Percentiles rank a stretch among this genome's conserved stretches.
These are phyloP conservation scores for Trichosanthes cucumerina DNA, from an alignment of 306 rosid species.

Conservation along the genomic window DNA sequence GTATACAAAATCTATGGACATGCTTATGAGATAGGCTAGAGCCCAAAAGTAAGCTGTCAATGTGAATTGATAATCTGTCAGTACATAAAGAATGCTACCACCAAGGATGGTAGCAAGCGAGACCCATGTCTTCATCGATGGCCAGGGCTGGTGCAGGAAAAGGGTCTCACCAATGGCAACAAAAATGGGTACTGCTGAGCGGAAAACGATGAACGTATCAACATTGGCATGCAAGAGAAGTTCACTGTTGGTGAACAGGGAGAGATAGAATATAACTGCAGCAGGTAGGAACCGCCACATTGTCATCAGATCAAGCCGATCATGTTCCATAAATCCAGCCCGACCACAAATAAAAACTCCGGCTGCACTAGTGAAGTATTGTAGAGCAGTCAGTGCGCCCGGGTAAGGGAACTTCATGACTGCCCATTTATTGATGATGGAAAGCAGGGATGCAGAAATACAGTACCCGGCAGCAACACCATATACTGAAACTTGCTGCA, in stretches of 20 bases:
- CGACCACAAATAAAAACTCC: slow-evolving; percentile 56
- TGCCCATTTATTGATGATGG: slow-evolving; percentile 92
- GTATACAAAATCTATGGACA: slow-evolving; percentile 77
- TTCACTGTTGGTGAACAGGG: slow-evolving; percentile 81
- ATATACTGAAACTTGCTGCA: slow-evolving; percentile 50
- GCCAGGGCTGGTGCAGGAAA: slow-evolving; percentile 78
- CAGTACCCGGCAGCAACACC: slow-evolving; percentile 84
- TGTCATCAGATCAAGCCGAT: slow-evolving; percentile 41
- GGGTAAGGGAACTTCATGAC: slow-evolving; percentile 88
- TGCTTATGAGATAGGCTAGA: slow-evolving; percentile 62
- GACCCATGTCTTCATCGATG: slow-evolving; percentile 48
- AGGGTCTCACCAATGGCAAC: slow-evolving; percentile 83
- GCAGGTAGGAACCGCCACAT: slow-evolving; percentile 84
- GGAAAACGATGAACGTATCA: slow-evolving; percentile 77
- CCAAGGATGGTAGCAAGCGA: slow-evolving; percentile 63
- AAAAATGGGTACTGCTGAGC: slow-evolving; percentile 63
- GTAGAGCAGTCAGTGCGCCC: slow-evolving; percentile 72
- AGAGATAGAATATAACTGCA: slow-evolving; percentile 64
- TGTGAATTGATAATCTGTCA: slow-evolving; percentile 70
- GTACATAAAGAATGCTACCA: slow-evolving; percentile 64
- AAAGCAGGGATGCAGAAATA: slow-evolving; percentile 76
- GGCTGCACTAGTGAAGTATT: slow-evolving; percentile 73
- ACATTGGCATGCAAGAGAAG: slow-evolving; percentile 83
- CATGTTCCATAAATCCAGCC: slow-evolving; percentile 49
- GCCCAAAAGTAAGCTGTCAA: slow-evolving; percentile 76